These are phyloP conservation scores for Claviceps sorghi DNA, from an alignment of 2,329 filamentous ascomycete species.

Conservation along the genomic window DNA sequence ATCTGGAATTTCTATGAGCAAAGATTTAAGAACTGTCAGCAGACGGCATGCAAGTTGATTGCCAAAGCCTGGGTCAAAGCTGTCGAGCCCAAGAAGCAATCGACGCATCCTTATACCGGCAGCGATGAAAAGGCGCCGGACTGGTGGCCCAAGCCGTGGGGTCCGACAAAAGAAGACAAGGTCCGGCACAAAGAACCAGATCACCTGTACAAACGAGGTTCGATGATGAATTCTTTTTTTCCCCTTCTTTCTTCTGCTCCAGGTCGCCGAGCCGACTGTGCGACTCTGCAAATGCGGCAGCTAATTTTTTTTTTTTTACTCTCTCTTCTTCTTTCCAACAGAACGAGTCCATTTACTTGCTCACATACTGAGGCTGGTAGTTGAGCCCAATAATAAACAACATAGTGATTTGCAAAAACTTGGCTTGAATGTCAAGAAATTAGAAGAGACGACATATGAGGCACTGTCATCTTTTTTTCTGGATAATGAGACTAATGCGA, in stretches of 20 bases:
- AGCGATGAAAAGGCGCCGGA: constrained; percentile 46
- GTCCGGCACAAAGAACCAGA: constrained; percentile 61
- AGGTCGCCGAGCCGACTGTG: not conserved
- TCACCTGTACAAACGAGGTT: constrained; percentile 54
- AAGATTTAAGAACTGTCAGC: constrained; percentile 52
- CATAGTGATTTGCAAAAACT: constrained; percentile 38
- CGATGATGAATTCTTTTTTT: constrained; percentile 7
- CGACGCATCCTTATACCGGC: constrained; percentile 57
- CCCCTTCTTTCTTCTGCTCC: not conserved
- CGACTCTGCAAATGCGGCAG: not conserved
- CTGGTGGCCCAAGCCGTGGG: constrained; percentile 51
- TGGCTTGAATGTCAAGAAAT: constrained; percentile 36
- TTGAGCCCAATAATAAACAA: constrained; percentile 34
- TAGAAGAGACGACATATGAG: constrained; percentile 45
- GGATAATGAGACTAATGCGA: constrained; percentile 39
- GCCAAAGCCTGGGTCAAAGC: constrained; percentile 64
- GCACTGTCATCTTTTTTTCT: constrained; percentile 43
- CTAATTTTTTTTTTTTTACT: not conserved
- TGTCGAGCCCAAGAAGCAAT: constrained; percentile 65
- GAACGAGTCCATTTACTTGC: constrained; percentile 44
- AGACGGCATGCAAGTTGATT: constrained; percentile 56
- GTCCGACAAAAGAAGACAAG: constrained; percentile 32
- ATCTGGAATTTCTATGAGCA: constrained; percentile 47
- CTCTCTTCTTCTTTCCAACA: constrained; percentile 14
- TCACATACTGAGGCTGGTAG: constrained; percentile 45